These are phyloP conservation scores for Effrenium voratum DNA, from an alignment of 73 alveolate genomes.

Conservation along the genomic window DNA sequence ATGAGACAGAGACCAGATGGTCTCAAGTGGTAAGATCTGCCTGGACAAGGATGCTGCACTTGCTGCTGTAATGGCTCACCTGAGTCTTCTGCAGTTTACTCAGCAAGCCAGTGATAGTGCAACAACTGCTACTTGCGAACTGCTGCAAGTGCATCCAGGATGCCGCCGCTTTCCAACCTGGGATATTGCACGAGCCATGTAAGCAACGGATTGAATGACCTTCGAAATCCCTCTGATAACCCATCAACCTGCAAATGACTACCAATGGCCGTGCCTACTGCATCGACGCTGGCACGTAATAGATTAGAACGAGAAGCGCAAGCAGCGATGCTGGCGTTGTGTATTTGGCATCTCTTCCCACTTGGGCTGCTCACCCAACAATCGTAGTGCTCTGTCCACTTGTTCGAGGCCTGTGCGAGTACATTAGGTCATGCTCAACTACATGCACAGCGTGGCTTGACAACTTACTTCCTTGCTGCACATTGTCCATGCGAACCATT, in stretches of 20 bases:
- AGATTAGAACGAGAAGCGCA: not conserved
- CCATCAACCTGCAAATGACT: too few species aligned
- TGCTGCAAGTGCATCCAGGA: not conserved
- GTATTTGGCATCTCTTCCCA: conserved; percentile 71
- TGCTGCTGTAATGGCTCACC: conserved; percentile 62
- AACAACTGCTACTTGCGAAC: not conserved
- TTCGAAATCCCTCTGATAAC: too few species aligned
- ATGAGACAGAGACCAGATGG: not conserved
- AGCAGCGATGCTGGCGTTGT: conserved; percentile 35
- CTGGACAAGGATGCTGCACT: conserved; percentile 46
- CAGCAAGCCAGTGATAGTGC: not conserved
- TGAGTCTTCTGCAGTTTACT: not conserved
- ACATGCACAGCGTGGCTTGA: too few species aligned
- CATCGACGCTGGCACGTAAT: too few species aligned
- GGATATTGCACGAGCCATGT: not conserved
- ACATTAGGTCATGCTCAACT: too few species aligned
- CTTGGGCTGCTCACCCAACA: conserved; percentile 30
- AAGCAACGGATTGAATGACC: too few species aligned
- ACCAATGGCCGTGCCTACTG: too few species aligned
- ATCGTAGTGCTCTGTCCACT: conserved; percentile 6
- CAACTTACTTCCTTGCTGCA: too few species aligned
- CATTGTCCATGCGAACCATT: too few species aligned
- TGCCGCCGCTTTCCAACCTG: conserved; percentile 4
- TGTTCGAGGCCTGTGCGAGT: not conserved
- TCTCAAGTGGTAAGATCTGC: not conserved